Percentiles rank a stretch among this genome's conserved stretches.
Evolutionary conservation across 202 grass and related monocot species (phyloP).

Genomic region (Panicum hallii): DNA sequence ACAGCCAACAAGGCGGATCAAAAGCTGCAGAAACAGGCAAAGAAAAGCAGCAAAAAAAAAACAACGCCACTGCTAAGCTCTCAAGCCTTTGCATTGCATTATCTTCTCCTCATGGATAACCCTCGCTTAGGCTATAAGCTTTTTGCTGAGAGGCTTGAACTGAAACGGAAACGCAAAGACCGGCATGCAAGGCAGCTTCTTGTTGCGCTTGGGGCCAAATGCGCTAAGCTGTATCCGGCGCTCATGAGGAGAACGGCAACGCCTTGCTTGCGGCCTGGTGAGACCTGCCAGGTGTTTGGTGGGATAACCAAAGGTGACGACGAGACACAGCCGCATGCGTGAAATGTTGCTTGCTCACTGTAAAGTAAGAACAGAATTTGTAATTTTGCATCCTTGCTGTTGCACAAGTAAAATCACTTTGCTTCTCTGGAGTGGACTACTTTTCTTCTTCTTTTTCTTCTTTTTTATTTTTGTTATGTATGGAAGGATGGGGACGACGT

Average conservation of each 20-base stretch:
- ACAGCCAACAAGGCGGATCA: neutral
- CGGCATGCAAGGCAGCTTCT: neutral
- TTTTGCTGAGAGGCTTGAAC: neutral
- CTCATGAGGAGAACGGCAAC: neutral
- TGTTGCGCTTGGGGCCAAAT: slow-evolving; percentile 8
- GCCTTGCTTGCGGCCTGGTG: neutral
- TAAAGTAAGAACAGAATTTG: slow-evolving; percentile 25
- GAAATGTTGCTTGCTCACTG: neutral
- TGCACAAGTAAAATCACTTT: neutral
- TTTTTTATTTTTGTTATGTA: neutral
- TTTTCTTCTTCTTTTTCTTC: neutral
- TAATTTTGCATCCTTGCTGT: neutral
- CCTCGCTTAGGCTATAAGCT: slow-evolving; percentile 6
- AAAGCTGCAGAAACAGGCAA: neutral
- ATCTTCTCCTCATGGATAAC: neutral
- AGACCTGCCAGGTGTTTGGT: slow-evolving; percentile 16
- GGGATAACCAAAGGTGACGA: neutral
- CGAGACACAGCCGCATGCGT: neutral
- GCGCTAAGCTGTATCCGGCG: neutral
- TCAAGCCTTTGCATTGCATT: neutral
- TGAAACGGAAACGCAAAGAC: neutral
- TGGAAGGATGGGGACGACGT: neutral
- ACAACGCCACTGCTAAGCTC: neutral
- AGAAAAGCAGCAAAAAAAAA: neutral
- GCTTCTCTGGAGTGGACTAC: neutral